Percentiles rank a stretch among this genome's conserved stretches.
Evolutionary conservation across 2,329 filamentous ascomycete species (phyloP).

Genomic region (Hypoxylon sp.): DNA sequence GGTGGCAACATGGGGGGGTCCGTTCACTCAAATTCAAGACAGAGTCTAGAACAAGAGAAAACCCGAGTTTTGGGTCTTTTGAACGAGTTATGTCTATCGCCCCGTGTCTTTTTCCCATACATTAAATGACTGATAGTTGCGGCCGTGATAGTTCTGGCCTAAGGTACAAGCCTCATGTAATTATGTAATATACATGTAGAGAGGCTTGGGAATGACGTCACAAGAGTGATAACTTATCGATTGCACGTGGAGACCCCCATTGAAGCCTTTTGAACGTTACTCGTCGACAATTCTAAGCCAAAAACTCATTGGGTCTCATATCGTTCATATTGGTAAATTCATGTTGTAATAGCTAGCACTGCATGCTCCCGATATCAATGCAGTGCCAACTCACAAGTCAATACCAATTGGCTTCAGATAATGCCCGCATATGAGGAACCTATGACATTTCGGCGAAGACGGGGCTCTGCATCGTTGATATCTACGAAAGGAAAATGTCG

Average conservation of each 20-base stretch:
- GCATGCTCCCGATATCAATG: conserved; percentile 28
- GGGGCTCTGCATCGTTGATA: conserved; percentile 29
- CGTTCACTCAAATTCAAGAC: not conserved
- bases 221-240: conserved; percentile 6
- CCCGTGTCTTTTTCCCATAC: not conserved
- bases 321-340: conserved; percentile 35
- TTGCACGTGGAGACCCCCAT: conserved; percentile 6
- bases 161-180: no score
- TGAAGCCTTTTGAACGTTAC: not conserved
- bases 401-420: conserved; percentile 45
- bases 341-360: conserved; percentile 35
- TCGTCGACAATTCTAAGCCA: not conserved
- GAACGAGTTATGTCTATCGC: not conserved
- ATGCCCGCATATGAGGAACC: conserved; percentile 34
- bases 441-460: conserved; percentile 29
- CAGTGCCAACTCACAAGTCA: conserved; percentile 40
- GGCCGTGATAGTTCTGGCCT: no score
- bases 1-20: not conserved
- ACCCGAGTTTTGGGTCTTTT: not conserved
- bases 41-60: not conserved
- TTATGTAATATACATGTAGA: not conserved
- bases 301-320: conserved; percentile 11
- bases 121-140: no score
- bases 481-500: conserved; percentile 25
- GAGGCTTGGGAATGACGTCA: conserved; percentile 7